Base-by-base conservation (phyloP, 257 asterid genomes). In the Prunella vulgaris region DNA sequence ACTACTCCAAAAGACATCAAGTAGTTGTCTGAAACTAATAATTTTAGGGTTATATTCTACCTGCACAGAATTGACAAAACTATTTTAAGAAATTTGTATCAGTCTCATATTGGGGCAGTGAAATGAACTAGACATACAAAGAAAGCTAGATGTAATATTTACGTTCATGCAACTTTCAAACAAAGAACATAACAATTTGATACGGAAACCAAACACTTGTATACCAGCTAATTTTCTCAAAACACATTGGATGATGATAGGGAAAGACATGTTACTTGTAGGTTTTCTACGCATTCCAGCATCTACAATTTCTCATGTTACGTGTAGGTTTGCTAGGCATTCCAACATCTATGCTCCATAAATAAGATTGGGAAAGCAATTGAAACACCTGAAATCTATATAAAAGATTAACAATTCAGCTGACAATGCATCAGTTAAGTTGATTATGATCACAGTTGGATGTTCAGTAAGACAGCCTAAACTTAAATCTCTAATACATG, bases 1-100 rank as follows among this genome's bases (percentile, higher is more conserved):
- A 70, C 90, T 84, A 38, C 78, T 57, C 99, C 99, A 89, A 76
- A 91, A 94, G 53, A 83, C 95, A 79, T 94, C 97, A 82, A 93
- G 86, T 46, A 93, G 90, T 70, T 90, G 87, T 68, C 84, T 84
- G 76, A 84, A 93, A 79, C 73, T 83, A 48, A 86, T 79, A 61
- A 77, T 58, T 73, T 74, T 70, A 28, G 96, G 93, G 76, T 93
- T 87, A 77, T 93, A 93, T 78, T 88, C 97, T 77, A 90, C 78
- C 99, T 93, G 91, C 82, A 71, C 37, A 68, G 64, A 62, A 75
- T 57, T 28, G 27, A 72, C 35, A 53, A 20, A 42, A 64, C 73
- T 22, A 60, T 37, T n/a, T 51, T 74, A 33, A 71, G 57, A 74
- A 52, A 53, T 27, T 49, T 12, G 48, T 49, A 68, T 24, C 37